Percentiles rank a stretch among this genome's conserved stretches.
phyloP scores from a whole-genome alignment of 192 early-diverging fungal genomes.

The Irineochytrium annulatum region DNA sequence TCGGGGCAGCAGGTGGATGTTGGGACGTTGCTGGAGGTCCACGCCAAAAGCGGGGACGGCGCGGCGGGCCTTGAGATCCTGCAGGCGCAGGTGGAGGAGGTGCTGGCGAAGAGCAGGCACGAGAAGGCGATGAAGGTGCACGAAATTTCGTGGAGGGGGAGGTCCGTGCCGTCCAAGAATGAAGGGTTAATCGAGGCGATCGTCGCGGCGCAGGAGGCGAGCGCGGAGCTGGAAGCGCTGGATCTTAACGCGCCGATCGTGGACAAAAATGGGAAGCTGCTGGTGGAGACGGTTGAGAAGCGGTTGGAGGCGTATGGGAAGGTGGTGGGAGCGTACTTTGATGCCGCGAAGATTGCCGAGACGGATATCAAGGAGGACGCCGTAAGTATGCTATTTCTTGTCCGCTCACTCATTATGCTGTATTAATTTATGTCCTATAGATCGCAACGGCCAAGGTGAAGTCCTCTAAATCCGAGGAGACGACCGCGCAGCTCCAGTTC shows the following conservation, averaged over 20 bases:
- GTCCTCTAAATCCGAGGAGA: slow-evolving; percentile 64
- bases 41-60: not conserved
- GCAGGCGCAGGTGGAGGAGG: slow-evolving; percentile 43
- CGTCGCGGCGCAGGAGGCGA: slow-evolving; percentile 26
- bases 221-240: slow-evolving; percentile 15
- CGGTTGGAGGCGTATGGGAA: slow-evolving; percentile 49
- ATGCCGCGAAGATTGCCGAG: slow-evolving; percentile 57
- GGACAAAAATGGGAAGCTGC: slow-evolving; percentile 11
- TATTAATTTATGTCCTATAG: slow-evolving; percentile 27
- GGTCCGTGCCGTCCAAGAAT: slow-evolving; percentile 33
- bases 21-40: slow-evolving; percentile 11
- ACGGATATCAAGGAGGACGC: slow-evolving; percentile 60
- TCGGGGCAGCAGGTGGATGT: slow-evolving; percentile 3
- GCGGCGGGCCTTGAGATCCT: slow-evolving; percentile 43
- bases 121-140: slow-evolving; percentile 35
- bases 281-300: slow-evolving; percentile 24
- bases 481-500: slow-evolving; percentile 50
- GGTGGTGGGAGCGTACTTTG: slow-evolving; percentile 53
- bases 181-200: slow-evolving; percentile 9
- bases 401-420: not conserved
- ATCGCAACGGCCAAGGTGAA: slow-evolving; percentile 61
- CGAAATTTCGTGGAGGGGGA: slow-evolving; percentile 47
- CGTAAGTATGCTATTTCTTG: not conserved
- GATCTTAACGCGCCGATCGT: slow-evolving; percentile 5
- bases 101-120: slow-evolving; percentile 39